These are phyloP conservation scores for Tetrahymena borealis DNA, from an alignment of 73 alveolate species.

Conservation along the genomic window DNA sequence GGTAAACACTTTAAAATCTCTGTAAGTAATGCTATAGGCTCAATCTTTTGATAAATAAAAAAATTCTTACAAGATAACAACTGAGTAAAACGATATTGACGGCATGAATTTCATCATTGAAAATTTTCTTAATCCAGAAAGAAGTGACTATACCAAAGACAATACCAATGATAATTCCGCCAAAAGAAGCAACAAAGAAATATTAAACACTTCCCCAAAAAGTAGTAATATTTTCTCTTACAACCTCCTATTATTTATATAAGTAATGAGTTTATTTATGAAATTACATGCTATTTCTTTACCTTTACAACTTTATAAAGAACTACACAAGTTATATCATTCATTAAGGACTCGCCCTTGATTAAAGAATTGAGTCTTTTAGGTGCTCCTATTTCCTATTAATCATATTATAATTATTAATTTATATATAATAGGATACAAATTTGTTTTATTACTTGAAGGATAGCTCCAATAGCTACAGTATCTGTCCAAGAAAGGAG, in stretches of 20 bases:
- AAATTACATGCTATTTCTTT: not conserved
- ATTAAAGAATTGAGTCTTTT: conserved; percentile 51
- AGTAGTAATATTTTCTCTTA: conserved; percentile 16
- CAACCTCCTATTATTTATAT: conserved; percentile 26
- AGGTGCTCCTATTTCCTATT: conserved; percentile 57
- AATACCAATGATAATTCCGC: conserved; percentile 57
- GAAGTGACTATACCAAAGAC: conserved; percentile 41
- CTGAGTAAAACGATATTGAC: conserved; percentile 48
- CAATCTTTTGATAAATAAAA: too few species aligned
- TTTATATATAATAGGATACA: not conserved
- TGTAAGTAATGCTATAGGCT: too few species aligned
- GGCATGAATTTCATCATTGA: conserved; percentile 53
- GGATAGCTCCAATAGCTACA: conserved; percentile 59
- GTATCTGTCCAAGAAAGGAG: conserved; percentile 67
- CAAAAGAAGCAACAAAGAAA: conserved; percentile 11
- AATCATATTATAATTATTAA: not conserved
- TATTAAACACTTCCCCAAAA: not conserved
- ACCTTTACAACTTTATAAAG: conserved; percentile 13
- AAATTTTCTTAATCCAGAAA: conserved; percentile 51
- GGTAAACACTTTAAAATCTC: too few species aligned
- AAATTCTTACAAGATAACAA: conserved; percentile 41
- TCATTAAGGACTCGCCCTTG: conserved; percentile 60
- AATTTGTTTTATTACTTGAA: not conserved
- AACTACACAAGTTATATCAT: conserved; percentile 64
- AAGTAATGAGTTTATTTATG: not conserved